These are phyloP conservation scores for Cutaneotrichosporon sp. DNA, from an alignment of 1,284 basidiomycete species.

Conservation along the genomic window DNA sequence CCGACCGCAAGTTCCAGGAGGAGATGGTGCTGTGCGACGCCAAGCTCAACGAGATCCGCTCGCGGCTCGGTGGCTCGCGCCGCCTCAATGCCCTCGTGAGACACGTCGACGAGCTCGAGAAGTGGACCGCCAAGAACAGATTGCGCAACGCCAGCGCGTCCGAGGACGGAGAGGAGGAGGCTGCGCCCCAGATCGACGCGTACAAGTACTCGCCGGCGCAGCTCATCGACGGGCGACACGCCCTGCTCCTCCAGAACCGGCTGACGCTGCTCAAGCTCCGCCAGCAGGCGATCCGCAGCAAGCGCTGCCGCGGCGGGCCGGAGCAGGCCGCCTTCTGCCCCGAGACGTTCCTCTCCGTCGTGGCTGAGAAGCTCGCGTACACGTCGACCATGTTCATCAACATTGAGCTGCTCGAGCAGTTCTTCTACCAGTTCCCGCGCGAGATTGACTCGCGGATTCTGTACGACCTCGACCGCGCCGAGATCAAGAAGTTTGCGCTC, in stretches of 20 bases:
- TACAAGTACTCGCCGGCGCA: slow-evolving; percentile 90
- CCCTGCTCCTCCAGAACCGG: slow-evolving; percentile 81
- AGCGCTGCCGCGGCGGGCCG: slow-evolving; percentile 82
- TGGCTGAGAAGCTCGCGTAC: slow-evolving; percentile 94
- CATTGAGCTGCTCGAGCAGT: slow-evolving; percentile 94
- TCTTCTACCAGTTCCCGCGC: slow-evolving; percentile 98
- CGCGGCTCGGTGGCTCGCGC: slow-evolving; percentile 80
- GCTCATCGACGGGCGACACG: slow-evolving; percentile 87
- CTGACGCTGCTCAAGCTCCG: slow-evolving; percentile 81
- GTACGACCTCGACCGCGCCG: slow-evolving; percentile 83
- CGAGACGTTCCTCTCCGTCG: slow-evolving; percentile 93
- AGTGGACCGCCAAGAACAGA: slow-evolving; percentile 69
- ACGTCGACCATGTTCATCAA: slow-evolving; percentile 99
- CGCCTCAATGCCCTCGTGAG: slow-evolving; percentile 74
- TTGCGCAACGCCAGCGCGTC: slow-evolving; percentile 33
- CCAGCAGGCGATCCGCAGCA: slow-evolving; percentile 77
- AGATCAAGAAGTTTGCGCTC: slow-evolving; percentile 82
- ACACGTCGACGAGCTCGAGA: slow-evolving; percentile 82
- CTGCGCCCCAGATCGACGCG: slow-evolving; percentile 61
- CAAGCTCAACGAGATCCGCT: slow-evolving; percentile 81
- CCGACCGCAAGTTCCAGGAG: slow-evolving; percentile 76
- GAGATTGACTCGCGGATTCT: slow-evolving; percentile 95
- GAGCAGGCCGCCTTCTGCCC: slow-evolving; percentile 88
- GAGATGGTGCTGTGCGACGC: slow-evolving; percentile 83
- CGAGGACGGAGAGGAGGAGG: slow-evolving; percentile 52